Evolutionary conservation across 1,139 yeast species (phyloP), one percentile per base, ranked within the genome.

Genomic region (Hansenula sp.): DNA sequence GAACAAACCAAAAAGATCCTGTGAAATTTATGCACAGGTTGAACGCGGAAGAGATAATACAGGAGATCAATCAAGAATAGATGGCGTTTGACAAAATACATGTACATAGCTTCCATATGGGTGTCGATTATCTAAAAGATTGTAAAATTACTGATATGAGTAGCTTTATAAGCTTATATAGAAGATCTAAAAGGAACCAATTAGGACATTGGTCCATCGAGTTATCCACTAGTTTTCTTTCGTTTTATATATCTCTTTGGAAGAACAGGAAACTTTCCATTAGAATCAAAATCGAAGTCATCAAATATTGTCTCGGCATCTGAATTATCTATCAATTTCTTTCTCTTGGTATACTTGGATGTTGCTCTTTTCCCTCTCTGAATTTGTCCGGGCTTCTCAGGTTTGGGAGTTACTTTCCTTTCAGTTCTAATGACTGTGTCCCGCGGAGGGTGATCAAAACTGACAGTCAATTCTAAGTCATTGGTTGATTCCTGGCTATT

Each of bases 1-100:
- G 66, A 3, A 70, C 63, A 6, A 51, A 53, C 5, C 72, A 70
- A 40, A 64, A 60, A 33, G 68, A 74, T 40, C 72, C 82, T 5
- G 71, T 74, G 13, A 84, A 83, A 57, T 79, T 84, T 59, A 88
- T 89, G 91, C 97, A 90, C 65, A 74, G 81, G 46, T 73, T 90
- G 45, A 68, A 79, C 47, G 72, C 74, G 42, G 77, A 76, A 12
- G 81, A 84, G 52, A 66, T 88, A 4, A 53, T 71, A 27, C 77
- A 75, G 19, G 84, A 76, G 52, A 63, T 78, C 31, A 63, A 62
- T 29, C 58, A 57, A 30, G 32, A 36, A 25, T 19, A n/a, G 28
- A 33, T 13, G n/a, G n/a, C n/a, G n/a, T n/a, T n/a, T n/a, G n/a
- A n/a, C n/a, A n/a, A n/a, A n/a, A n/a, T n/a, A n/a, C 8, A 24